Conservation (phyloP, 2,329 filamentous ascomycete genomes). For the Fusarium sp. region DNA sequence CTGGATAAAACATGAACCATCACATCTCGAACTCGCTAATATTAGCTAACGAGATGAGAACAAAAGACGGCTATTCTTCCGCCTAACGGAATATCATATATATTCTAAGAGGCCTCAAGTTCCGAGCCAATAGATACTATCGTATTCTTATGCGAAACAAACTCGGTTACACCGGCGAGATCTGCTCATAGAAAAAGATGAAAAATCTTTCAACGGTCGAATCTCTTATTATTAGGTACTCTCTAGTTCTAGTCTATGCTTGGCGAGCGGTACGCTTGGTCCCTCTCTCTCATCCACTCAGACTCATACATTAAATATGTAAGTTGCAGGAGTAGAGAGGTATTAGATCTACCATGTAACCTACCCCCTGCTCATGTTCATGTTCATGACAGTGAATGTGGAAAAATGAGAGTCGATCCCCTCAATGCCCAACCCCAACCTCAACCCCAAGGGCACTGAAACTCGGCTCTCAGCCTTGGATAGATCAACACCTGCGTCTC, state of each 20-base stretch:
- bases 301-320: conserved; percentile 6
- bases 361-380: conserved; percentile 16
- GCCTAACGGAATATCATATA: conserved; percentile 5
- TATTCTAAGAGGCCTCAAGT: not conserved
- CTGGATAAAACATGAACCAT: conserved; percentile 3
- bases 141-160: not conserved
- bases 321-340: not conserved
- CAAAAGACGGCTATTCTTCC: conserved; percentile 15
- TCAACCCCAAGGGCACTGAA: not conserved
- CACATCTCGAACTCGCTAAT: conserved; percentile 1
- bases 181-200: not conserved
- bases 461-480: conserved; percentile 19
- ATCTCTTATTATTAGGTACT: not conserved
- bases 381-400: not conserved
- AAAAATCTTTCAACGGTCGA: conserved; percentile 17
- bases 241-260: not conserved
- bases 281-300: conserved; percentile 1
- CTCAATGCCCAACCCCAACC: not conserved
- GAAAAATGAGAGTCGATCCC: not conserved
- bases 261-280: conserved; percentile 13
- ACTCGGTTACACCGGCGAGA: conserved; percentile 5
- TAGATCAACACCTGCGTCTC: not conserved
- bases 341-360: conserved; percentile 18
- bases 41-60: conserved; percentile 17
- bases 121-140: not conserved